Conservation (phyloP, 805 yeast genomes). For the Myxozyma sirexii region DNA sequence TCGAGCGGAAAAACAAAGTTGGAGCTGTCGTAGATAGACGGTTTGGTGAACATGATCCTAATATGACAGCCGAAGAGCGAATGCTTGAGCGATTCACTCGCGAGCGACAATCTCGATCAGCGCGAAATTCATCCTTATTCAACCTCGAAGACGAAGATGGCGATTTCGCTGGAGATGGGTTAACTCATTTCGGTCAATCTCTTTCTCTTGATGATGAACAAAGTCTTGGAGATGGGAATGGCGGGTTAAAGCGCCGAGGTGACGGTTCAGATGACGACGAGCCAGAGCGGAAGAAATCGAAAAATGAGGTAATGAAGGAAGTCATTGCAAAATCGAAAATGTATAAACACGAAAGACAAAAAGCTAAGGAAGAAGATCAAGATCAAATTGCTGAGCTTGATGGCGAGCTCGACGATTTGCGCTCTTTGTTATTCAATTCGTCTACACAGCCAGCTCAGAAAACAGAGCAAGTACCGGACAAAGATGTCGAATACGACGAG, state of each 20-base stretch:
- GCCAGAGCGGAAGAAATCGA: constrained; percentile 43
- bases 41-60: constrained; percentile 82
- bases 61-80: constrained; percentile 82
- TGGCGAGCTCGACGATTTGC: constrained; percentile 41
- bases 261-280: constrained; percentile 45
- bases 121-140: constrained; percentile 54
- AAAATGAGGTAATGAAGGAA: constrained; percentile 50
- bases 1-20: constrained; percentile 63
- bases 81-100: constrained; percentile 93
- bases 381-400: constrained; percentile 45
- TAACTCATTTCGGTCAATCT: constrained; percentile 81
- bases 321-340: constrained; percentile 49
- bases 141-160: constrained; percentile 67
- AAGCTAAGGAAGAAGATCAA: constrained; percentile 44
- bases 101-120: constrained; percentile 62
- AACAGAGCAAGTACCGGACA: constrained; percentile 6
- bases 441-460: constrained; percentile 1
- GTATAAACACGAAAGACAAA: constrained; percentile 48
- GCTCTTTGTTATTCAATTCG: constrained; percentile 21
- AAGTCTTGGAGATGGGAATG: constrained; percentile 48
- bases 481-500: constrained; percentile 43
- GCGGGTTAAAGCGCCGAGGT: constrained; percentile 12
- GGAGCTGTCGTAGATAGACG: constrained; percentile 80
- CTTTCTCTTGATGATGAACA: constrained; percentile 61
- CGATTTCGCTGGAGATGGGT: constrained; percentile 43